These are phyloP conservation scores for Parafenestella ontariensis DNA, from an alignment of 2,329 filamentous ascomycete species.

Conservation along the genomic window DNA sequence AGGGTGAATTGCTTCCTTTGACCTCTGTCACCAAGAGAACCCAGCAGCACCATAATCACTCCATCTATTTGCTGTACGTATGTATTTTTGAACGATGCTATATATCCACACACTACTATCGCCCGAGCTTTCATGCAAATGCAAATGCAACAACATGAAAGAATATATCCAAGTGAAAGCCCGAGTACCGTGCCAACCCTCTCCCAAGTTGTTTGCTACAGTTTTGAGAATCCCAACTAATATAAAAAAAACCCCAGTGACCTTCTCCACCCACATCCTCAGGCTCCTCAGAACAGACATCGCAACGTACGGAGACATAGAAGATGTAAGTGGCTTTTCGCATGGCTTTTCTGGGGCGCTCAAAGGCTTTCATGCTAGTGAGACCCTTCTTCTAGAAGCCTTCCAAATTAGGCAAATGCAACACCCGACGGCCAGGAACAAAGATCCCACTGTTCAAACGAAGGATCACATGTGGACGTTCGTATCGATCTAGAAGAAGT, in stretches of 20 bases:
- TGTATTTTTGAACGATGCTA: background rate
- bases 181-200: too few species aligned
- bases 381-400: background rate
- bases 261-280: background rate
- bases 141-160: background rate
- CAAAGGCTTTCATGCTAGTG: background rate
- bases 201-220: too few species aligned
- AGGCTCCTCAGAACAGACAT: background rate
- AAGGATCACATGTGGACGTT: background rate
- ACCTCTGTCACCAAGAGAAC: background rate
- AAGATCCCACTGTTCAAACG: background rate
- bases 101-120: background rate
- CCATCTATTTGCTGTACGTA: background rate
- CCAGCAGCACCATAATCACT: background rate
- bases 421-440: conserved; percentile 1
- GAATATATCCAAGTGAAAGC: too few species aligned
- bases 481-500: background rate
- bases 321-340: background rate
- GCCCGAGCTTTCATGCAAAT: background rate
- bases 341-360: background rate
- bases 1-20: background rate
- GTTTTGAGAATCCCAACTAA: too few species aligned
- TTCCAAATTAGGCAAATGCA: background rate
- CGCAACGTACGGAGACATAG: background rate
- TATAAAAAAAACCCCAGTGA: too few species aligned